Percentiles rank a stretch among this genome's conserved stretches.
These are phyloP conservation scores for Irpex rosettiformis DNA, from an alignment of 1,284 basidiomycete species.

Conservation along the genomic window DNA sequence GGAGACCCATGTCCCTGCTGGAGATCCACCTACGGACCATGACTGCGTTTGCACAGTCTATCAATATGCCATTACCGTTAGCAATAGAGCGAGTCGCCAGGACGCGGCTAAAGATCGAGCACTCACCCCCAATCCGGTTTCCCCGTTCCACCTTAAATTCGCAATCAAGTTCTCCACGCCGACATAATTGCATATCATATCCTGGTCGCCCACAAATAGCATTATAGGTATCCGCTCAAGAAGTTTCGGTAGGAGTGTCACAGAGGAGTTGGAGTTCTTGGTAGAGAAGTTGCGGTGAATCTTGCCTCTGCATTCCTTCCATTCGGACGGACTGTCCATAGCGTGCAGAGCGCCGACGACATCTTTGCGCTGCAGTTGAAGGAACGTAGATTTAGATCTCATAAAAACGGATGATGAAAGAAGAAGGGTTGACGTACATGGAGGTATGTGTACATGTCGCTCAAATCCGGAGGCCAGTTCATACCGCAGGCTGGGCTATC, in stretches of 20 bases:
- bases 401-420: constrained; percentile 5
- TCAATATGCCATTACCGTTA: not conserved
- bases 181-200: constrained; percentile 94
- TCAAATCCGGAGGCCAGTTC: constrained; percentile 96
- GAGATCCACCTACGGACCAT: constrained; percentile 79
- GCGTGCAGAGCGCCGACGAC: constrained; percentile 88
- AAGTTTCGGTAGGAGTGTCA: constrained; percentile 77
- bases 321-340: constrained; percentile 69
- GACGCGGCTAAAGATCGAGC: not conserved
- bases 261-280: constrained; percentile 61
- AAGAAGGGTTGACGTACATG: constrained; percentile 48
- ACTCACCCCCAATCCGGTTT: constrained; percentile 80
- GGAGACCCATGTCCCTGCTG: constrained; percentile 89
- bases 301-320: constrained; percentile 83
- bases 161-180: constrained; percentile 88
- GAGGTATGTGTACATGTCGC: constrained; percentile 77
- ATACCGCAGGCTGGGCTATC: constrained; percentile 88
- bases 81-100: constrained; percentile 4
- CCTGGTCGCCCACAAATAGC: constrained; percentile 94
- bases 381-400: constrained; percentile 7
- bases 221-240: constrained; percentile 81
- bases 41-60: constrained; percentile 71
- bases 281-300: constrained; percentile 68
- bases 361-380: constrained; percentile 57
- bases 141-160: constrained; percentile 82